Conservation (phyloP, 768 basidiomycete genomes). For the Pleurotus salmoneostramineus region DNA sequence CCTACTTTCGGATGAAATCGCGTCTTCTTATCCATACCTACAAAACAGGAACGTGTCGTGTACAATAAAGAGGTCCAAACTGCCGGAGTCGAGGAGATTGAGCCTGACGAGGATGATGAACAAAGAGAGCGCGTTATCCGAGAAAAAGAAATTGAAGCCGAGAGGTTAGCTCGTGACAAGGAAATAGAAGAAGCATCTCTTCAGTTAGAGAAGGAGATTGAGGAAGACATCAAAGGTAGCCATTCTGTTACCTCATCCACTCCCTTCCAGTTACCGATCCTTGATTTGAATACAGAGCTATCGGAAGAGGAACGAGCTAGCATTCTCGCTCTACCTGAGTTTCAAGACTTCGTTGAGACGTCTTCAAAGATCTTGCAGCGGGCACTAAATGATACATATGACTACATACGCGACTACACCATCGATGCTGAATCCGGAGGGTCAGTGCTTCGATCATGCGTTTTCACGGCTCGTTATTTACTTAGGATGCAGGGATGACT, state of each 20-base stretch:
- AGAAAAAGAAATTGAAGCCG: conserved; percentile 70
- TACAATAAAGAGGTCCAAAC: conserved; percentile 89
- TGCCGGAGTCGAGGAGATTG: conserved; percentile 53
- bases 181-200: conserved; percentile 82
- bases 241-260: not conserved
- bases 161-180: conserved; percentile 64
- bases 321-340: conserved; percentile 86
- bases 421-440: conserved; percentile 79
- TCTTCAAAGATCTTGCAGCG: conserved; percentile 95
- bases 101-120: conserved; percentile 60
- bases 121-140: conserved; percentile 64
- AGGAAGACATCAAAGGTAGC: conserved; percentile 79
- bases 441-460: conserved; percentile 40
- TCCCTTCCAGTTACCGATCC: not conserved
- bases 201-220: conserved; percentile 81
- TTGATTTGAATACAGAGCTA: conserved; percentile 50
- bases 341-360: conserved; percentile 90
- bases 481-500: conserved; percentile 63
- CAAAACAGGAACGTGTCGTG: conserved; percentile 63
- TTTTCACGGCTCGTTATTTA: not conserved
- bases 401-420: conserved; percentile 97
- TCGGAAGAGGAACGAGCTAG: conserved; percentile 81
- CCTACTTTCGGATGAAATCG: not conserved
- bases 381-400: conserved; percentile 92
- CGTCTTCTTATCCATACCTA: not conserved